Conservation (phyloP, 2,329 filamentous ascomycete genomes). For the Paraphaeosphaeria minitans region DNA sequence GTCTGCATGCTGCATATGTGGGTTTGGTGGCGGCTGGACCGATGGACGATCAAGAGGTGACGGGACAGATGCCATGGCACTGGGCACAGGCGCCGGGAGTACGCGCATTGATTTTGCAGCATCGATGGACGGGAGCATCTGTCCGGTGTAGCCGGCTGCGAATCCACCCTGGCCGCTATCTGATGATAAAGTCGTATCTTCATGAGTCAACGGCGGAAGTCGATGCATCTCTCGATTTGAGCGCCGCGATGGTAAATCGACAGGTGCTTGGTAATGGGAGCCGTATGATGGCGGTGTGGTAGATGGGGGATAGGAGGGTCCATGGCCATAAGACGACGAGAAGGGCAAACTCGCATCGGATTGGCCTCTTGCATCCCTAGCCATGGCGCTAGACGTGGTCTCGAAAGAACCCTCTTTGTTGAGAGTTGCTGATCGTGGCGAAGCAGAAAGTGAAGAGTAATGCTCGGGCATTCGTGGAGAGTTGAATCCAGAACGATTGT, state of each 20-base stretch:
- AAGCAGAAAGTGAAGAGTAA: slow-evolving; percentile 43
- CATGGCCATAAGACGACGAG: slow-evolving; percentile 23
- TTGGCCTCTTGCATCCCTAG: slow-evolving; percentile 27
- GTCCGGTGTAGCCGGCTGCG: slow-evolving; percentile 18
- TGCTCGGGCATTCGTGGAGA: slow-evolving; percentile 41
- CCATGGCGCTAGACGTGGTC: slow-evolving; percentile 19
- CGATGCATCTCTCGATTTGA: slow-evolving; percentile 34
- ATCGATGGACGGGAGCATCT: slow-evolving; percentile 32
- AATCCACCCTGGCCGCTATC: slow-evolving; percentile 39
- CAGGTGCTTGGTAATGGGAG: slow-evolving; percentile 28
- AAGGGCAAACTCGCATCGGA: slow-evolving; percentile 27
- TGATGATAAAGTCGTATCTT: slow-evolving; percentile 49
- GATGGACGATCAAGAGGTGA: slow-evolving; percentile 40
- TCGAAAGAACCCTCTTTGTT: slow-evolving; percentile 37
- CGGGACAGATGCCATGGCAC: slow-evolving; percentile 27
- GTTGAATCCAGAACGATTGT: slow-evolving; percentile 38
- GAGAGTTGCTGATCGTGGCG: slow-evolving; percentile 36
- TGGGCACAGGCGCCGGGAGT: slow-evolving; percentile 46
- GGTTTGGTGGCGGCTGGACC: slow-evolving; percentile 19
- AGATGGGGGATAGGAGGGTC: slow-evolving; percentile 21
- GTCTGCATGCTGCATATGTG: slow-evolving; percentile 31
- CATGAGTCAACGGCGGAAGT: slow-evolving; percentile 44
- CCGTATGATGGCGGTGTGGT: slow-evolving; percentile 28
- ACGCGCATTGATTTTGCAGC: slow-evolving; percentile 40
- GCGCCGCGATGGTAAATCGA: slow-evolving; percentile 40